Percentiles rank a stretch among this genome's conserved stretches.
Evolutionary conservation across 208 protist genomes (phyloP).

Genomic region (Willaertia magna): DNA sequence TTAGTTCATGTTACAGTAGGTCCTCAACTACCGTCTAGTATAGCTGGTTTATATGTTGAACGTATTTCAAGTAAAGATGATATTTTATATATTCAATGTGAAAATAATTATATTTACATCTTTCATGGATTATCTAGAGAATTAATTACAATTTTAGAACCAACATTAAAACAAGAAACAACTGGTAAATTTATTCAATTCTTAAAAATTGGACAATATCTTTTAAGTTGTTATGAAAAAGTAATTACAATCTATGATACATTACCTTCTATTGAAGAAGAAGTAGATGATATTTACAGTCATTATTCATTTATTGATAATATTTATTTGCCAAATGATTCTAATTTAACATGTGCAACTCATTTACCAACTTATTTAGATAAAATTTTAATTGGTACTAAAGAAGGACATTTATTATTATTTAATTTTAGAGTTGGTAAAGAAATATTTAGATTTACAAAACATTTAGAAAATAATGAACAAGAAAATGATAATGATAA

Average conservation of each 20-base stretch:
- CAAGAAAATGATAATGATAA: background rate
- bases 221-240: background rate
- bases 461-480: background rate
- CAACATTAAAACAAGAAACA: background rate
- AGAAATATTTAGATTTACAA: background rate
- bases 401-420: background rate
- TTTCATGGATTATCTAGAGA: background rate
- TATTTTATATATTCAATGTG: background rate
- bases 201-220: background rate
- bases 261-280: background rate
- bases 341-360: background rate
- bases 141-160: background rate
- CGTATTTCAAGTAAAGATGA: background rate
- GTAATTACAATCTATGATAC: background rate
- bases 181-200: background rate
- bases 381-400: background rate
- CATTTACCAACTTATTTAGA: background rate
- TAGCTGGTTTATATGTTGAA: background rate
- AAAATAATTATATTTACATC: background rate
- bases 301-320: background rate
- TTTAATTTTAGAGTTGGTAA: conserved; percentile 2
- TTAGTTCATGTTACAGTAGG: background rate
- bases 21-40: background rate
- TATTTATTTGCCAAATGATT: background rate
- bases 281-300: background rate